Percentiles rank a stretch among this genome's conserved stretches.
Evolutionary conservation across 2,329 filamentous ascomycete genomes (phyloP).

Genomic region (Penicillium sp.): DNA sequence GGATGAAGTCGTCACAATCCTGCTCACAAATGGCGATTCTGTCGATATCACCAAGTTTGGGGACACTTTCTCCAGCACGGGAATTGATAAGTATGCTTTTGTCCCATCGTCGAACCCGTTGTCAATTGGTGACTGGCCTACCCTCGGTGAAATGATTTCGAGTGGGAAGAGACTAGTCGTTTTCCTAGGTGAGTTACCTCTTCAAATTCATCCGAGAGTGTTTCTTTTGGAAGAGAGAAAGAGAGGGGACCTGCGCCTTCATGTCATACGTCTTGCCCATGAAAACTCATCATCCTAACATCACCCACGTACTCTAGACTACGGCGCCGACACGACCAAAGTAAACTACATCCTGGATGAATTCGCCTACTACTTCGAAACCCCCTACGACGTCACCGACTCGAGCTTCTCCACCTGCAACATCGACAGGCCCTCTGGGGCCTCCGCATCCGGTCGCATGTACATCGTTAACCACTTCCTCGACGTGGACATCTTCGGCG

Average conservation of each 20-base stretch:
- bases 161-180: conserved; percentile 46
- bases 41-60: conserved; percentile 36
- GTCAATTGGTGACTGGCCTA: conserved; percentile 45
- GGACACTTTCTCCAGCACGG: conserved; percentile 34
- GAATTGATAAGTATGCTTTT: conserved; percentile 39
- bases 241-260: background rate
- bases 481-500: conserved; percentile 44
- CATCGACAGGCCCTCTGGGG: conserved; percentile 47
- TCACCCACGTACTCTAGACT: conserved; percentile 32
- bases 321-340: conserved; percentile 39
- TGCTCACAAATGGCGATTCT: conserved; percentile 63
- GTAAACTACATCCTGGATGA: conserved; percentile 48
- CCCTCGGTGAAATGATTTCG: conserved; percentile 43
- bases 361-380: conserved; percentile 51
- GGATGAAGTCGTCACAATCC: conserved; percentile 63
- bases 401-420: conserved; percentile 45
- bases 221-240: too few species aligned
- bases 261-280: background rate
- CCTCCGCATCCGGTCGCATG: conserved; percentile 44
- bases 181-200: conserved; percentile 41
- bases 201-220: background rate
- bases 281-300: background rate
- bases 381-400: conserved; percentile 46
- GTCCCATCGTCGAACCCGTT: conserved; percentile 38
- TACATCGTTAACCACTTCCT: conserved; percentile 54